Evolutionary conservation across 2,329 filamentous ascomycete genomes (phyloP).

Genomic region (Exophiala sp.): DNA sequence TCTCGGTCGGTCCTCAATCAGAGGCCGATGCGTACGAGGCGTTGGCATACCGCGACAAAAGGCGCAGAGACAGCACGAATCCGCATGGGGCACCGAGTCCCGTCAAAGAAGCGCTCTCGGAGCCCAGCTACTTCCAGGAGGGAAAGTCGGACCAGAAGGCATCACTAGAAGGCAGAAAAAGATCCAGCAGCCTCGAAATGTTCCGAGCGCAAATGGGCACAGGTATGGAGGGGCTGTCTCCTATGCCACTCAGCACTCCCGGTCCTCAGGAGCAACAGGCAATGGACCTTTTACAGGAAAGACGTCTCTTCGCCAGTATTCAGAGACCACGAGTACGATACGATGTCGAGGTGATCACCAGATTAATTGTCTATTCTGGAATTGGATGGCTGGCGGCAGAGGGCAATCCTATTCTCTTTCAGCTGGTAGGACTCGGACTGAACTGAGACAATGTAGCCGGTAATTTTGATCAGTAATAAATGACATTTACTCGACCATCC

Average conservation of each 20-base stretch:
- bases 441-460: not conserved
- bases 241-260: constrained; percentile 1
- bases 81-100: constrained; percentile 18
- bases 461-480: too few species aligned
- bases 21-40: constrained; percentile 96
- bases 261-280: constrained; percentile 30
- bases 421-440: constrained; percentile 36
- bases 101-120: constrained; percentile 12
- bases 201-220: constrained; percentile 74
- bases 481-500: too few species aligned
- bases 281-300: constrained; percentile 51
- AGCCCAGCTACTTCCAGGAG: constrained; percentile 8
- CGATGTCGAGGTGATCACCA: constrained; percentile 98
- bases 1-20: constrained; percentile 91
- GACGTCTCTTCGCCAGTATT: constrained; percentile 78
- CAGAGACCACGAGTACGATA: constrained; percentile 87
- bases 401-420: constrained; percentile 69
- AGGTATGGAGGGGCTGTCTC: constrained; percentile 37
- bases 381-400: constrained; percentile 81
- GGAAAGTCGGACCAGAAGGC: not conserved
- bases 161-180: constrained; percentile 11
- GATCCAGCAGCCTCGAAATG: constrained; percentile 50
- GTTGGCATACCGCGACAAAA: constrained; percentile 79
- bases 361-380: constrained; percentile 92
- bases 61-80: constrained; percentile 57